phyloP scores from a whole-genome alignment of 202 grass and related monocot genomes.

The Schoenoplectus triqueter region DNA sequence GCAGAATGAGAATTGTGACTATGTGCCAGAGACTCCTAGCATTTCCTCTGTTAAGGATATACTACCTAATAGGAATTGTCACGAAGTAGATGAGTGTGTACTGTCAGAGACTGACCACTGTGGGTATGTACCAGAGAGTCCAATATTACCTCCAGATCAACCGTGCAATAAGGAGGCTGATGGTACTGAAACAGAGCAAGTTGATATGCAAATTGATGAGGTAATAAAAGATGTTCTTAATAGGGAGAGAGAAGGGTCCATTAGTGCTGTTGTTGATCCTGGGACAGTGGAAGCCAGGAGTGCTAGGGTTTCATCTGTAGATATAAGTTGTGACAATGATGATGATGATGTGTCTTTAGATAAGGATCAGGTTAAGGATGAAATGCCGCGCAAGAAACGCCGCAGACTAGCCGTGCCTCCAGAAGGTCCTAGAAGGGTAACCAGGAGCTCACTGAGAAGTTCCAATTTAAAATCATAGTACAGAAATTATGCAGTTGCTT shows the following conservation, averaged over 20 bases:
- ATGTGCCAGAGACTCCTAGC: constrained; percentile 23
- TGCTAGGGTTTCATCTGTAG: constrained; percentile 17
- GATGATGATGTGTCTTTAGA: constrained; percentile 20
- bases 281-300: not conserved
- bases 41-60: not conserved
- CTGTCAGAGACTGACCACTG: not conserved
- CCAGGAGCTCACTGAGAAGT: constrained; percentile 16
- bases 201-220: constrained; percentile 32
- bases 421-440: constrained; percentile 33
- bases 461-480: not conserved
- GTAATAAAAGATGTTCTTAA: not conserved
- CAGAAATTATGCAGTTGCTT: not conserved
- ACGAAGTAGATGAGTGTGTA: not conserved
- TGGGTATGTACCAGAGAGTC: constrained; percentile 30
- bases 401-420: constrained; percentile 7
- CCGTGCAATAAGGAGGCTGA: not conserved
- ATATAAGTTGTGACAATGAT: constrained; percentile 18
- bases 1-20: constrained; percentile 16
- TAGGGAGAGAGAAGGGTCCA: not conserved
- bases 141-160: not conserved
- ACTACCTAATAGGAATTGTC: constrained; percentile 4
- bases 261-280: not conserved
- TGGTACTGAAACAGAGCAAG: constrained; percentile 5
- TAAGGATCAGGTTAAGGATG: constrained; percentile 23
- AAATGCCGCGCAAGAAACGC: constrained; percentile 35